These are phyloP conservation scores for Quercus lobata DNA, from an alignment of 331 rosid species.

Conservation along the genomic window DNA sequence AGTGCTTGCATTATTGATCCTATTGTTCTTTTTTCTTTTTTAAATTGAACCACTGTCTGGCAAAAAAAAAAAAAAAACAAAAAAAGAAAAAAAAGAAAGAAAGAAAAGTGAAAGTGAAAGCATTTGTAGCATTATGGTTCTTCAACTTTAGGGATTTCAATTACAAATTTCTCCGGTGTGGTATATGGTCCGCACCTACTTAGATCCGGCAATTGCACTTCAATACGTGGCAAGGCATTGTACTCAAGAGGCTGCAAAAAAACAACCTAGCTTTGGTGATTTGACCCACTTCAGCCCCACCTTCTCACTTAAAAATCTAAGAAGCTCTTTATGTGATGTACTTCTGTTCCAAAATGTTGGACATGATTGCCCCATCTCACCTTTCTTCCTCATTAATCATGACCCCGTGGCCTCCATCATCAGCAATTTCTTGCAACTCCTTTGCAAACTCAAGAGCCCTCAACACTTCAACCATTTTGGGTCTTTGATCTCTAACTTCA, in stretches of 20 bases:
- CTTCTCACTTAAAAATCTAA: background rate
- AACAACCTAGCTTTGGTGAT: background rate
- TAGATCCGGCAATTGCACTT: background rate
- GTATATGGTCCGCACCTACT: background rate
- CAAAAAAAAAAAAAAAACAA: too few species aligned
- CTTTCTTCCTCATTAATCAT: background rate
- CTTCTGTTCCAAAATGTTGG: background rate
- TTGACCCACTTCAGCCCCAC: background rate
- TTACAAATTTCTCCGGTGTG: background rate
- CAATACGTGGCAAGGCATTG: background rate
- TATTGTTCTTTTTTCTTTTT: too few species aligned
- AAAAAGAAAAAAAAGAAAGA: too few species aligned
- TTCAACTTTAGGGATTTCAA: background rate
- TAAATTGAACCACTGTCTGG: too few species aligned
- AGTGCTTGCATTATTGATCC: too few species aligned
- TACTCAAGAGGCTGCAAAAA: background rate
- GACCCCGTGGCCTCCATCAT: background rate
- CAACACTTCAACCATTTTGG: constrained; percentile 26
- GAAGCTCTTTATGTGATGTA: background rate
- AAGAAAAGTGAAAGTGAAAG: too few species aligned
- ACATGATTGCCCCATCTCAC: background rate
- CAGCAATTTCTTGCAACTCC: constrained; percentile 12
- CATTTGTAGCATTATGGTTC: background rate
- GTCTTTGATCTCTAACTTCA: constrained; percentile 16
- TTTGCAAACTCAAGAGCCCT: constrained; percentile 18